These are phyloP conservation scores for Solanum virginianum DNA, from an alignment of 257 asterid genomes.

Conservation along the genomic window DNA sequence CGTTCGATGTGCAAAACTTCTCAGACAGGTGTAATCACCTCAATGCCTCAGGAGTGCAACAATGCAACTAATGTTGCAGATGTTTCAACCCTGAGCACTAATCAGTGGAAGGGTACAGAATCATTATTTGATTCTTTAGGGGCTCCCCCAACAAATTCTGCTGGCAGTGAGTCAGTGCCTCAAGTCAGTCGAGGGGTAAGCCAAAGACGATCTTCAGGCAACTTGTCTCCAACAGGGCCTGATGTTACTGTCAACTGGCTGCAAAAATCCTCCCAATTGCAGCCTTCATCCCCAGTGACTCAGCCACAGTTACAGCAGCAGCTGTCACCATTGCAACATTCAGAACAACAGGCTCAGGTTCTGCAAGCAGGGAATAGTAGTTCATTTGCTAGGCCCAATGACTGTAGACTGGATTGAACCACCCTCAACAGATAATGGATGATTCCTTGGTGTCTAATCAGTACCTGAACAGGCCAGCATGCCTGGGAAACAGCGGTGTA, in stretches of 20 bases:
- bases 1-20: conserved; percentile 29
- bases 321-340: conserved; percentile 21
- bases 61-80: conserved; percentile 22
- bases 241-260: conserved; percentile 40
- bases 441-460: conserved; percentile 17
- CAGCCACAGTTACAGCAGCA: conserved; percentile 29
- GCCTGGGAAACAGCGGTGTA: conserved; percentile 32
- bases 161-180: conserved; percentile 27
- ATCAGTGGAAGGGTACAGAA: conserved; percentile 45
- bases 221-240: conserved; percentile 28
- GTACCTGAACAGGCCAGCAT: conserved; percentile 24
- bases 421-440: conserved; percentile 1
- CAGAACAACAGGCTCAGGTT: conserved; percentile 53
- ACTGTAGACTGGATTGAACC: conserved; percentile 53
- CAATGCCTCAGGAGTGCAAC: conserved; percentile 26
- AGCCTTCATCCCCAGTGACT: conserved; percentile 26
- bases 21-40: conserved; percentile 23
- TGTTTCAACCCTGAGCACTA: conserved; percentile 23
- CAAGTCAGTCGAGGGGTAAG: conserved; percentile 38
- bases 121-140: conserved; percentile 35
- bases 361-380: conserved; percentile 51
- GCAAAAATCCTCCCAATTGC: conserved; percentile 31
- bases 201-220: conserved; percentile 36
- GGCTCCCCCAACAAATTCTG: conserved; percentile 23
- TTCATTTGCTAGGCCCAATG: conserved; percentile 37